Base-by-base conservation (phyloP, 257 asterid genomes). In the Osmanthus fragrans region DNA sequence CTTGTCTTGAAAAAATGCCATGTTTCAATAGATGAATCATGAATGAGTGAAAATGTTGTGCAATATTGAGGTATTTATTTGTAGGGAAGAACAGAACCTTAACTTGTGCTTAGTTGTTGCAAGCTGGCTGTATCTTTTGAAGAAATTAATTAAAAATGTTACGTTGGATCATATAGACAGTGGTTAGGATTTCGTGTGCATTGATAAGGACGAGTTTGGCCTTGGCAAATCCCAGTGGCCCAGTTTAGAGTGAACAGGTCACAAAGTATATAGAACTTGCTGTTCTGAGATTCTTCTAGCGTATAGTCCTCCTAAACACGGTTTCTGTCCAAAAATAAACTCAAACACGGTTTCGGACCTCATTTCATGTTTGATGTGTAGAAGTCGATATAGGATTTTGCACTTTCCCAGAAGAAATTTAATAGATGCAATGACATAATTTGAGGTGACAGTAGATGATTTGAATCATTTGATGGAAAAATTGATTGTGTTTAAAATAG, bases 91-190 rank as follows among this genome's bases (percentile, higher is more conserved):
- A 65, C 45, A 36, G 32, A 76, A 39, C 64, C 77, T 77, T 60
- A 40, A 40, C 67, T 30, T 79, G 73, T 80, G 94, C 90, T 86
- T 86, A 91, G 97, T 88, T 91, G 94, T 87, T 76, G 90, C 96
- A 86, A 93, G 97, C 96, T 93, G 91, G 86, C 78, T 82, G 79
- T 76, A 79, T 76, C 86, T 73, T 45, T 64, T 60, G 39, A n/a
- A 66, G 73, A 84, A 83, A 84, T 83, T 37, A 77, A 80, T 40
- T 79, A 58, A 80, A 67, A 81, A 58, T 60, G 36, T 80, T 85
- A 81, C 87, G 78, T 73, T 73, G 34, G 79, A 51, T 73, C 7
- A 42, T 47, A 70, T 75, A 77, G 85, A 76, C 84, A 84, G 70
- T 78, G 76, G 84, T 77, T 82, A 36, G 78, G 82, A 64, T 34